These are phyloP conservation scores for Yarrowia phangngaensis DNA, from an alignment of 805 yeast species.

Conservation along the genomic window DNA sequence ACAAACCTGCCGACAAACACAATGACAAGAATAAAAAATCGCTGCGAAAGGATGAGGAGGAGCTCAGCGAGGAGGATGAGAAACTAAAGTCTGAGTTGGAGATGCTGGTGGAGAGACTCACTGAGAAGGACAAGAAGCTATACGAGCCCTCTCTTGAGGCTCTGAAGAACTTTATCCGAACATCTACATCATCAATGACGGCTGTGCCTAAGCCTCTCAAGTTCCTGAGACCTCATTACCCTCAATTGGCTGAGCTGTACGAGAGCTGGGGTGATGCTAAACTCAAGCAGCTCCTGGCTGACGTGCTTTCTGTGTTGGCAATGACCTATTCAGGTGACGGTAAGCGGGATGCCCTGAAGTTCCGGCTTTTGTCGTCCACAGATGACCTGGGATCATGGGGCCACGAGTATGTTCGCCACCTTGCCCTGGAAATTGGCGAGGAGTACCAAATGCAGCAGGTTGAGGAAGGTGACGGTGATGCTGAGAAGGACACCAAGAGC, in stretches of 20 bases:
- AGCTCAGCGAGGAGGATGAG: slow-evolving; percentile 88
- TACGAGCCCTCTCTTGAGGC: slow-evolving; percentile 62
- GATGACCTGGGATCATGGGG: slow-evolving; percentile 85
- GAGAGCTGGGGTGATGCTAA: slow-evolving; percentile 56
- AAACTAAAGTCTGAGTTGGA: slow-evolving; percentile 84
- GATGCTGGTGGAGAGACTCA: slow-evolving; percentile 73
- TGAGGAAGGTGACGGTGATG: slow-evolving; percentile 34
- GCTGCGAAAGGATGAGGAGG: slow-evolving; percentile 55
- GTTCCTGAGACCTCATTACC: slow-evolving; percentile 84
- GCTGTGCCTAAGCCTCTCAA: slow-evolving; percentile 99
- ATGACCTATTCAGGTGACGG: slow-evolving; percentile 89
- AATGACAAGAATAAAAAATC: slow-evolving; percentile 2
- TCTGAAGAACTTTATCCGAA: slow-evolving; percentile 74
- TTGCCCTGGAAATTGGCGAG: slow-evolving; percentile 92
- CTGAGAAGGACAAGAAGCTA: slow-evolving; percentile 43
- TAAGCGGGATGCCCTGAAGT: slow-evolving; percentile 72
- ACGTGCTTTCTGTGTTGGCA: slow-evolving; percentile 85
- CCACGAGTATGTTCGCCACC: slow-evolving; percentile 93
- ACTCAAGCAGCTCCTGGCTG: slow-evolving; percentile 62
- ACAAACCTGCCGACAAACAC: slow-evolving; percentile 2
- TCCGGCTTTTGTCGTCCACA: slow-evolving; percentile 60
- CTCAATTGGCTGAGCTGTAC: slow-evolving; percentile 60
- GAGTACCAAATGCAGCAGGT: slow-evolving; percentile 44
- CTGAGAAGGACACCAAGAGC: slow-evolving; percentile 33
- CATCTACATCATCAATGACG: slow-evolving; percentile 96